Evolutionary conservation across 257 asterid genomes (phyloP).

Genomic region (Petunia axillaris): DNA sequence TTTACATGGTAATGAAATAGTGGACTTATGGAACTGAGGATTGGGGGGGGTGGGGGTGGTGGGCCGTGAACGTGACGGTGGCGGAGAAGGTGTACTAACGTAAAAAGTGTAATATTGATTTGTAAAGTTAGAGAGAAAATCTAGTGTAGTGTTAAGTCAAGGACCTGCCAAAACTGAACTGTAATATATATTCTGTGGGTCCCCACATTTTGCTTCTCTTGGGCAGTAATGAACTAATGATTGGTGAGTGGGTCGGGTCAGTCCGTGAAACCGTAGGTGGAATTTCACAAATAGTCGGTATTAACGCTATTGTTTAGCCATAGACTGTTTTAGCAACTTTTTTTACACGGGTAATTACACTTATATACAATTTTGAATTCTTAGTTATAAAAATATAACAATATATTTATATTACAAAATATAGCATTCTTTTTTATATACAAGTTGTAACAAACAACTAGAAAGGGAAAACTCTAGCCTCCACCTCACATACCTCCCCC

Average conservation of each 20-base stretch:
- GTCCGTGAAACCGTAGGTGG: background rate
- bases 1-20: constrained; percentile 5
- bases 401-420: too few species aligned
- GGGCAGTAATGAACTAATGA: background rate
- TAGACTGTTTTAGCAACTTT: too few species aligned
- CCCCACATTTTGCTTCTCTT: background rate
- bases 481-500: too few species aligned
- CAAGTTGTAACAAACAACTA: too few species aligned
- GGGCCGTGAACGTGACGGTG: constrained; percentile 14
- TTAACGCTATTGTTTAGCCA: too few species aligned
- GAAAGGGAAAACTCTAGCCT: too few species aligned
- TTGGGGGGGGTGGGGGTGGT: background rate
- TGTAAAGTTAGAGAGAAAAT: constrained; percentile 3
- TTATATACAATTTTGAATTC: too few species aligned
- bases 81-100: background rate
- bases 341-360: too few species aligned
- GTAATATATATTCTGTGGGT: background rate
- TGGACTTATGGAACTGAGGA: background rate
- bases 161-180: constrained; percentile 3
- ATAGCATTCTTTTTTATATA: too few species aligned
- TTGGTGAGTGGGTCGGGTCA: background rate
- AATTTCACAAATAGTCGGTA: too few species aligned
- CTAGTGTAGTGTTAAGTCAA: background rate
- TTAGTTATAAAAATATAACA: too few species aligned
- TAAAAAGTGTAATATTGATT: background rate